Conservation (phyloP, 108 stramenopile genomes). For the Seminavis robusta region DNA sequence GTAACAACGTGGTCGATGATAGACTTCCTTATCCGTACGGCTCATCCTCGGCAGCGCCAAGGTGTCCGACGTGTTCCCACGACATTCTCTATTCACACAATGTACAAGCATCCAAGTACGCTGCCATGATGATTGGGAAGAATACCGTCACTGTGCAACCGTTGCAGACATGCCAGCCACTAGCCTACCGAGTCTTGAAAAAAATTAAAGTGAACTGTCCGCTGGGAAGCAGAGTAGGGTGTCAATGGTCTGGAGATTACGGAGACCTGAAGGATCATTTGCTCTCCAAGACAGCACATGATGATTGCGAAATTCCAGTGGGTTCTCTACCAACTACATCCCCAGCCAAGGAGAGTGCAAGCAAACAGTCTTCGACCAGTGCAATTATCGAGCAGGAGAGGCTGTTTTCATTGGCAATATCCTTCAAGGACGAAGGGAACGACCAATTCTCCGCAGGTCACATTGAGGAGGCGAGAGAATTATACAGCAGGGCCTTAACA, state of each 20-base stretch:
- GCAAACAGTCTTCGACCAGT: too few species aligned
- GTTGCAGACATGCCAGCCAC: constrained; percentile 18
- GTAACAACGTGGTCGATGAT: too few species aligned
- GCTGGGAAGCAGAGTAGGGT: constrained; percentile 7
- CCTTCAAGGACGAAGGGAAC: constrained; percentile 53
- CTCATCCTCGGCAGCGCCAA: background rate
- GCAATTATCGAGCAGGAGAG: too few species aligned
- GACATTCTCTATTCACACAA: background rate
- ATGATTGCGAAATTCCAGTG: background rate
- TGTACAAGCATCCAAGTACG: background rate
- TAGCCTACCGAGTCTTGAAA: constrained; percentile 30
- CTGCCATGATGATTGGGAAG: constrained; percentile 23
- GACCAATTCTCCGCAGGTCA: constrained; percentile 26
- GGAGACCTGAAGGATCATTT: constrained; percentile 46
- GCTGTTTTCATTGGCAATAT: constrained; percentile 16
- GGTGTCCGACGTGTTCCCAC: background rate
- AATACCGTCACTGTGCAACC: constrained; percentile 14
- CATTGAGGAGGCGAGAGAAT: constrained; percentile 30
- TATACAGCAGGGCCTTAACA: constrained; percentile 43
- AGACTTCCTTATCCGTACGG: too few species aligned
- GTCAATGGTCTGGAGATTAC: constrained; percentile 58
- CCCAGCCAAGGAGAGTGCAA: too few species aligned
- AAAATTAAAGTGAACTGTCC: constrained; percentile 31
- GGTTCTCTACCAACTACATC: background rate
- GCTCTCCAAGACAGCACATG: constrained; percentile 20